Conservation (phyloP, 2,329 filamentous ascomycete genomes). For the Epichloe hybrida region DNA sequence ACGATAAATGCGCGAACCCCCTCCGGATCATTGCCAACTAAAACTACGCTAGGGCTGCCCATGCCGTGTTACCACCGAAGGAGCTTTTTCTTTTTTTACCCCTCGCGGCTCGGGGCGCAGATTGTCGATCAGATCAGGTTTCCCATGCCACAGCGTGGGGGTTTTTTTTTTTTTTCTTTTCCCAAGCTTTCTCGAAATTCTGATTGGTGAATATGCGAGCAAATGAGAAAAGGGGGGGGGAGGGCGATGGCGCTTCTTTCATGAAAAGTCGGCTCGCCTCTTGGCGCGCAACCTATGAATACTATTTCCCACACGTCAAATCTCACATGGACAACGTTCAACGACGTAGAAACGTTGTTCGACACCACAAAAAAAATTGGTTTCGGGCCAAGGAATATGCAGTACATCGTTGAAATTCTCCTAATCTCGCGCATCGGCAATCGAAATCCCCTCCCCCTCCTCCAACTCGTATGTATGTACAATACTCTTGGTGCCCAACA, state of each 20-base stretch:
- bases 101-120: background rate
- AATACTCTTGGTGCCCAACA: constrained; percentile 1
- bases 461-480: background rate
- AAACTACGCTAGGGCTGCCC: background rate
- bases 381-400: background rate
- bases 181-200: no score
- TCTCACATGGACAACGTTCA: background rate
- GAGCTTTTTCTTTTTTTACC: background rate
- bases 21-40: background rate
- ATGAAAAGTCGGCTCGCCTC: no score
- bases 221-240: no score
- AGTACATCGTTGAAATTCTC: background rate
- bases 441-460: background rate
- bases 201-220: no score
- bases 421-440: background rate
- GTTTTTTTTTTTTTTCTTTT: no score
- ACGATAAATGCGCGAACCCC: background rate
- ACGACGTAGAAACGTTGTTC: background rate
- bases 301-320: no score
- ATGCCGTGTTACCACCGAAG: background rate
- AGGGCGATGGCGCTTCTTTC: no score
- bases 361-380: background rate
- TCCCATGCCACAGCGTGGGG: background rate
- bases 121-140: background rate
- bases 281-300: no score